phyloP scores from a whole-genome alignment of 1,284 basidiomycete species.

The Amylostereum chailletii region DNA sequence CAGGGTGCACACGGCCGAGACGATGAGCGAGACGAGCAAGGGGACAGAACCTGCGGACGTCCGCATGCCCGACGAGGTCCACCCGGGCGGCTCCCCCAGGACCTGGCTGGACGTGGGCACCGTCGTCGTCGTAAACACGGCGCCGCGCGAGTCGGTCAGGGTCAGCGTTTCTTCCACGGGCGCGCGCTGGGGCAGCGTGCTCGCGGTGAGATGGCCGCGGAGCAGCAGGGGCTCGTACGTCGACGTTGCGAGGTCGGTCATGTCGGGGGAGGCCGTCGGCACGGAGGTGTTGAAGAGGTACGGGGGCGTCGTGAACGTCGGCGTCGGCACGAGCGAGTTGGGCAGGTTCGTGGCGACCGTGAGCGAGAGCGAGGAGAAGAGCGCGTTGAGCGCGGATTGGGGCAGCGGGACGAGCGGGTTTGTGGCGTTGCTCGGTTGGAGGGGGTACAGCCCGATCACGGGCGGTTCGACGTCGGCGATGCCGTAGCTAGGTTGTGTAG shows the following conservation, averaged over 20 bases:
- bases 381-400: slow-evolving; percentile 36
- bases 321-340: slow-evolving; percentile 65
- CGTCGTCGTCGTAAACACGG: slow-evolving; percentile 20
- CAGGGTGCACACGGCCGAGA: no score
- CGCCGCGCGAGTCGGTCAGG: slow-evolving; percentile 25
- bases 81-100: slow-evolving; percentile 28
- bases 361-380: slow-evolving; percentile 54
- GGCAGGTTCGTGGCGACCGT: slow-evolving; percentile 67
- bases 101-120: slow-evolving; percentile 20
- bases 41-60: background rate
- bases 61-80: slow-evolving; percentile 5
- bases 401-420: slow-evolving; percentile 26
- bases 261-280: slow-evolving; percentile 38
- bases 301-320: slow-evolving; percentile 52
- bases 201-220: slow-evolving; percentile 15
- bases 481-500: slow-evolving; percentile 44
- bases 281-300: slow-evolving; percentile 71
- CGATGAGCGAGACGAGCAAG: no score
- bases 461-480: slow-evolving; percentile 66
- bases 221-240: slow-evolving; percentile 53
- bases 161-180: slow-evolving; percentile 24
- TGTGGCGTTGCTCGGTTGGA: slow-evolving; percentile 32
- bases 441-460: slow-evolving; percentile 63
- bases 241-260: slow-evolving; percentile 54
- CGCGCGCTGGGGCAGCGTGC: slow-evolving; percentile 24